These are phyloP conservation scores for Amylocarpus encephaloides DNA, from an alignment of 2,329 filamentous ascomycete species.

Conservation along the genomic window DNA sequence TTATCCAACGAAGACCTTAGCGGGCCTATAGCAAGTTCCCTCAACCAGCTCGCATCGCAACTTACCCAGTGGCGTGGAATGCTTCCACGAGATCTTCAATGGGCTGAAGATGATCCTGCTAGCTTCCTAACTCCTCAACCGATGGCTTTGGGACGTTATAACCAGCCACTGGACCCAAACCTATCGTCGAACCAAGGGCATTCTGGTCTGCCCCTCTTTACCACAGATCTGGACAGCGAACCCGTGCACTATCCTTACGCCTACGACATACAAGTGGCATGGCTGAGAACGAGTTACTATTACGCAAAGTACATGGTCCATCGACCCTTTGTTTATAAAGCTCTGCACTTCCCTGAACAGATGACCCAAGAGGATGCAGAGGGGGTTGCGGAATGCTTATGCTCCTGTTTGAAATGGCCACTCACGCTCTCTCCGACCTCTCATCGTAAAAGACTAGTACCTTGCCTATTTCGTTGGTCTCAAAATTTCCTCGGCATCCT, in stretches of 20 bases:
- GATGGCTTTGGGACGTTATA: too few species aligned
- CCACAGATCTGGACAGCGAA: conserved; percentile 39
- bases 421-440: conserved; percentile 51
- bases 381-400: conserved; percentile 50
- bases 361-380: conserved; percentile 48
- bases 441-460: conserved; percentile 51
- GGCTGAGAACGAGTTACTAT: conserved; percentile 53
- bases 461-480: conserved; percentile 55
- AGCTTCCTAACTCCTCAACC: conserved; percentile 35
- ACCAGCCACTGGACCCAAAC: conserved; percentile 22
- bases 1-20: conserved; percentile 14
- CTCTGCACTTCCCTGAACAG: conserved; percentile 48
- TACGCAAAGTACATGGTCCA: conserved; percentile 53
- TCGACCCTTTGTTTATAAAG: conserved; percentile 54
- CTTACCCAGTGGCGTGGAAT: conserved; percentile 53
- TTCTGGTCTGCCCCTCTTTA: conserved; percentile 39
- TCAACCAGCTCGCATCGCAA: conserved; percentile 46
- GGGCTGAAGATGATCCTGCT: conserved; percentile 47
- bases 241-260: conserved; percentile 44
- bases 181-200: conserved; percentile 19
- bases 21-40: conserved; percentile 32
- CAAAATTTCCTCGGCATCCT: conserved; percentile 55
- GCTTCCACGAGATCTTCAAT: conserved; percentile 48
- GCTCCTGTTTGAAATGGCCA: conserved; percentile 52
- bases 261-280: conserved; percentile 51